Conservation (phyloP, 1,284 basidiomycete genomes). For the Austroboletus niveus region DNA sequence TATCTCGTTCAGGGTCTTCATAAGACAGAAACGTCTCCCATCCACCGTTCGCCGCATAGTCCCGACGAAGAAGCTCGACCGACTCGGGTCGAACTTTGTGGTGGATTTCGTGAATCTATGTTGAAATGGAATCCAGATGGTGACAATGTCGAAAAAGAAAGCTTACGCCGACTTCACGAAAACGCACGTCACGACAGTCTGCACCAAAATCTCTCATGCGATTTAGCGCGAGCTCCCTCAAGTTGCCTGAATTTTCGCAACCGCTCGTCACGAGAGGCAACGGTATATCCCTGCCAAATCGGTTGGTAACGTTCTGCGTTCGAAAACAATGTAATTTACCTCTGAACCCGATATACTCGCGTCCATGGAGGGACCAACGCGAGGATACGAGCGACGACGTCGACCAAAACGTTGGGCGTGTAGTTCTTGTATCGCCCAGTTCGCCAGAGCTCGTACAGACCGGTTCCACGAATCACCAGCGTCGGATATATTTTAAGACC, state of each 20-base stretch:
- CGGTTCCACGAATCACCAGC: conserved; percentile 96
- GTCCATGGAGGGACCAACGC: conserved; percentile 99
- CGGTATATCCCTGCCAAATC: conserved; percentile 79
- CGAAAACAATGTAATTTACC: conserved; percentile 42
- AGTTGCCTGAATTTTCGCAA: conserved; percentile 96
- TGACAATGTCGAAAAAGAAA: neutral
- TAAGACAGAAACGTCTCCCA: conserved; percentile 99
- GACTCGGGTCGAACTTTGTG: conserved; percentile 96
- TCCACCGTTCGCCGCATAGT: conserved; percentile 96
- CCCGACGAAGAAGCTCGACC: conserved; percentile 94
- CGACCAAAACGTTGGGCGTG: conserved; percentile 96
- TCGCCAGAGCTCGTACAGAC: conserved; percentile 95
- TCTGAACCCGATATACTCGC: conserved; percentile 94
- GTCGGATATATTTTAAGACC: conserved; percentile 99
- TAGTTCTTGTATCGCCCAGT: conserved; percentile 99
- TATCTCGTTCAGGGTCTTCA: conserved; percentile 96
- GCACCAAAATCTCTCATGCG: conserved; percentile 99
- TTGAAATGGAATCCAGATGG: conserved; percentile 7
- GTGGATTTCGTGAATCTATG: conserved; percentile 95
- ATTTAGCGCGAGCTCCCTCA: conserved; percentile 93
- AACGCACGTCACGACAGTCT: conserved; percentile 96
- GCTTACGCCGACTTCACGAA: conserved; percentile 95
- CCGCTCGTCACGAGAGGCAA: conserved; percentile 94
- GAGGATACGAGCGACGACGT: conserved; percentile 94
- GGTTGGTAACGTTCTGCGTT: conserved; percentile 2